Percentiles rank a stretch among this genome's conserved stretches.
These are phyloP conservation scores for Geranium incanum DNA, from an alignment of 441 rosid genomes.

Conservation along the genomic window DNA sequence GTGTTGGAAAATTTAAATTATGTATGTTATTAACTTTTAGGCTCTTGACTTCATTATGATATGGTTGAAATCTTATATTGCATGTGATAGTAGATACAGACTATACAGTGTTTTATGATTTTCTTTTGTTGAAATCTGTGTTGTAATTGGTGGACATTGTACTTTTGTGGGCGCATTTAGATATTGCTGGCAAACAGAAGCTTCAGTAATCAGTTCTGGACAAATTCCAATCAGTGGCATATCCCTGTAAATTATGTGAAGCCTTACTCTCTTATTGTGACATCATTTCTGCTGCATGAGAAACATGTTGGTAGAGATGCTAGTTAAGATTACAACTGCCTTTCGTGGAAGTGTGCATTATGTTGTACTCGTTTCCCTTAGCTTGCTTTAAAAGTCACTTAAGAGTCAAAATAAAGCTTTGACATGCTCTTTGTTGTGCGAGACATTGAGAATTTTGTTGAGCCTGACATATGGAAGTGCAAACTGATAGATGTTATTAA, in stretches of 20 bases:
- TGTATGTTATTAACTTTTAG: neutral
- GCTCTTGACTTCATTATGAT: neutral
- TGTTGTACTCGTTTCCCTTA: too few relatives aligned
- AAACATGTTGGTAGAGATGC: too few relatives aligned
- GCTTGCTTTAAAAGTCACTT: too few relatives aligned
- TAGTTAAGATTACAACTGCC: too few relatives aligned
- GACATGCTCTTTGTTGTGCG: too few relatives aligned
- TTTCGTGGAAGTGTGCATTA: too few relatives aligned
- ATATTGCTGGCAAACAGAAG: neutral
- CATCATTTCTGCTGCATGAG: too few relatives aligned
- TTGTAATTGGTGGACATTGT: neutral
- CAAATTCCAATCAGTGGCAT: neutral
- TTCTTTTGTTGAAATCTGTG: neutral
- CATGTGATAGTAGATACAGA: constrained; percentile 1
- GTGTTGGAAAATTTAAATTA: neutral
- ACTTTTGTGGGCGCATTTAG: neutral
- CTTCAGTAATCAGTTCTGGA: neutral
- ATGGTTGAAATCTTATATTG: neutral
- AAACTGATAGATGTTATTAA: too few relatives aligned
- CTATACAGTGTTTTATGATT: neutral
- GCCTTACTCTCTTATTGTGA: too few relatives aligned
- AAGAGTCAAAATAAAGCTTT: too few relatives aligned
- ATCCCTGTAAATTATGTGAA: neutral
- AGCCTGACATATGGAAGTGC: too few relatives aligned
- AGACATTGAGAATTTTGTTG: too few relatives aligned